Conservation (phyloP, 768 basidiomycete genomes). For the Mycena haematopus region DNA sequence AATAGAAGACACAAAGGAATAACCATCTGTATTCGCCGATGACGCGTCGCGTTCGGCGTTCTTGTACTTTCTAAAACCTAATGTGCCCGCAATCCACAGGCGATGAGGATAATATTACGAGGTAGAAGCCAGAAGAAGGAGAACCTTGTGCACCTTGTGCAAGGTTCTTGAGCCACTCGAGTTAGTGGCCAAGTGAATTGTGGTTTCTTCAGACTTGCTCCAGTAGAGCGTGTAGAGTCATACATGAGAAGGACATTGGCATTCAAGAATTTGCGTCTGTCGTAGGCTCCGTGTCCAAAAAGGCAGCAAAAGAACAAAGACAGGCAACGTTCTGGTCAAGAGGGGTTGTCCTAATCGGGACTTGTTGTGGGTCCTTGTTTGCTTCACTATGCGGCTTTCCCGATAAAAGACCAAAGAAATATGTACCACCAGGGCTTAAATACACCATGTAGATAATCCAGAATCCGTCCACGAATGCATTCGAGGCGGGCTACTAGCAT, state of each 20-base stretch:
- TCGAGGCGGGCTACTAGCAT: not conserved
- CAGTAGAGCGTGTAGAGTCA: not conserved
- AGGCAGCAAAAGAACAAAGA: not conserved
- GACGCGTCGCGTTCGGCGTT: constrained; percentile 7
- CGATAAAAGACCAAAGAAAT: too few relatives aligned
- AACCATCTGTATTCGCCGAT: constrained; percentile 25
- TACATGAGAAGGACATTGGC: not conserved
- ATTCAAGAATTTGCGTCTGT: not conserved
- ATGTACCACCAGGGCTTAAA: too few relatives aligned
- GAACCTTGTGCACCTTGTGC: not conserved
- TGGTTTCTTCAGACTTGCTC: not conserved
- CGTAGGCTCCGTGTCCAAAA: too few relatives aligned
- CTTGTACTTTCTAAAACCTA: not conserved
- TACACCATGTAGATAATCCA: constrained; percentile 3
- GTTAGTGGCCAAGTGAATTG: not conserved
- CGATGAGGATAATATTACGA: not conserved
- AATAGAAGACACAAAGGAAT: constrained; percentile 28
- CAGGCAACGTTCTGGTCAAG: constrained; percentile 1
- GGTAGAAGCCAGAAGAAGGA: not conserved
- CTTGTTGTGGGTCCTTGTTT: constrained; percentile 22
- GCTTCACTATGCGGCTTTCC: too few relatives aligned
- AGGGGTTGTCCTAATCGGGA: constrained; percentile 23
- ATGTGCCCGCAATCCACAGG: not conserved
- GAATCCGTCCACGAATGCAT: not conserved
- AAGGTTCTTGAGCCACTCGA: constrained; percentile 2